Conservation (phyloP, 306 rosid species). For the Spatholobus suberectus region DNA sequence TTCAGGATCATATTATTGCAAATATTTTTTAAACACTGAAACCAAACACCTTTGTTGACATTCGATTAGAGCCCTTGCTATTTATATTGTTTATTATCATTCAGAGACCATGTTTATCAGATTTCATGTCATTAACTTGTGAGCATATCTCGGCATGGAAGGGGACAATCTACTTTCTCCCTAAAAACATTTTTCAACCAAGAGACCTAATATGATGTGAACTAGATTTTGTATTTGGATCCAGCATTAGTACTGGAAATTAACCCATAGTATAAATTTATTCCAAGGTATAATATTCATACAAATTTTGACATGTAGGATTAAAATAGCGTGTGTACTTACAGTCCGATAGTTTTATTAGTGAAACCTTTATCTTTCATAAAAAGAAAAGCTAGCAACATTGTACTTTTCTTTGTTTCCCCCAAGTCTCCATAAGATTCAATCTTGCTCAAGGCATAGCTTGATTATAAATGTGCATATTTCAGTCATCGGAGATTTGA, state of each 20-base stretch:
- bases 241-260: background rate
- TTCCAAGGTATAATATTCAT: background rate
- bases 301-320: conserved; percentile 4
- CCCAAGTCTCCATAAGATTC: background rate
- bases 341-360: background rate
- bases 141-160: background rate
- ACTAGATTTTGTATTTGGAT: background rate
- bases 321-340: background rate
- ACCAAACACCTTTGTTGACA: background rate
- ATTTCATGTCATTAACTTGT: background rate
- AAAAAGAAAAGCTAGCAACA: background rate
- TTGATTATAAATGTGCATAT: background rate
- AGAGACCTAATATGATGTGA: background rate
- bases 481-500: background rate
- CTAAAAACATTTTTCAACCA: background rate
- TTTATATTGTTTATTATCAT: background rate
- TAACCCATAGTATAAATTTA: background rate
- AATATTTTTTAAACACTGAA: background rate
- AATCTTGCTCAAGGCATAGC: background rate
- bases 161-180: background rate
- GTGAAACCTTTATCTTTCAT: conserved; percentile 21
- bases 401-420: background rate
- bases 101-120: background rate
- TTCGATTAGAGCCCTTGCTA: background rate
- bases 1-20: background rate